These are phyloP conservation scores for Cordyceps cicadae DNA, from an alignment of 2,329 filamentous ascomycete genomes.

Conservation along the genomic window DNA sequence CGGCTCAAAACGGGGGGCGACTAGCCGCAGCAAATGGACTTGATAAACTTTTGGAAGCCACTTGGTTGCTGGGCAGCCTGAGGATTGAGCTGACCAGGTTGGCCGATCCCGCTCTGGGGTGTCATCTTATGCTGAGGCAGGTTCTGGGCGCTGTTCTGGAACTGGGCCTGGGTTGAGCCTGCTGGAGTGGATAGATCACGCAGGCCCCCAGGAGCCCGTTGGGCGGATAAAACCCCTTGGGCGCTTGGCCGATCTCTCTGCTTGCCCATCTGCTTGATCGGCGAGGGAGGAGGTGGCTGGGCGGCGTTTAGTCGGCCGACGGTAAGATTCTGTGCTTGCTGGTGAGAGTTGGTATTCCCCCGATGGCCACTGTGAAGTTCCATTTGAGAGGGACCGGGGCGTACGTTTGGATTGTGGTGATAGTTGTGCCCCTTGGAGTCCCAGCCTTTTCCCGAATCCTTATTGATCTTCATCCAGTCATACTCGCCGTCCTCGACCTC, in stretches of 20 bases:
- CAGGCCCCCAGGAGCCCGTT: constrained; percentile 66
- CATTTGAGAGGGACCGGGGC: constrained; percentile 75
- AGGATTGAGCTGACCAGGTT: constrained; percentile 44
- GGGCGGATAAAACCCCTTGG: constrained; percentile 62
- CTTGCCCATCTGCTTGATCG: constrained; percentile 73
- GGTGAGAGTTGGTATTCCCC: constrained; percentile 56
- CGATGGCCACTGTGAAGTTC: constrained; percentile 71
- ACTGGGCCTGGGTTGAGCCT: constrained; percentile 89
- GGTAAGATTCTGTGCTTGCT: constrained; percentile 58
- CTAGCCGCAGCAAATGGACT: constrained; percentile 83
- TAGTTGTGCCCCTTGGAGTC: constrained; percentile 48
- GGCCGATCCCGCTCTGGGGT: constrained; percentile 49
- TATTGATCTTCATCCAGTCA: constrained; percentile 98
- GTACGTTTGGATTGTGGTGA: constrained; percentile 67
- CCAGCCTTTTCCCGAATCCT: constrained; percentile 77
- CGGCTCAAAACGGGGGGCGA: constrained; percentile 18
- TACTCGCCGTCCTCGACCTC: constrained; percentile 97
- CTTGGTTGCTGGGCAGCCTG: constrained; percentile 63
- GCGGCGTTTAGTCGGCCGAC: constrained; percentile 88
- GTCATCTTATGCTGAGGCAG: constrained; percentile 56
- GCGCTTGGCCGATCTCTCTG: constrained; percentile 68
- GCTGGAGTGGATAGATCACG: constrained; percentile 75
- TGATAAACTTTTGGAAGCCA: constrained; percentile 87
- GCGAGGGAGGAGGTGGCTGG: constrained; percentile 81
- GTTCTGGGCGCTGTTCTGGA: constrained; percentile 91